These are phyloP conservation scores for Naganishia sp. DNA, from an alignment of 1,284 basidiomycete genomes.

Conservation along the genomic window DNA sequence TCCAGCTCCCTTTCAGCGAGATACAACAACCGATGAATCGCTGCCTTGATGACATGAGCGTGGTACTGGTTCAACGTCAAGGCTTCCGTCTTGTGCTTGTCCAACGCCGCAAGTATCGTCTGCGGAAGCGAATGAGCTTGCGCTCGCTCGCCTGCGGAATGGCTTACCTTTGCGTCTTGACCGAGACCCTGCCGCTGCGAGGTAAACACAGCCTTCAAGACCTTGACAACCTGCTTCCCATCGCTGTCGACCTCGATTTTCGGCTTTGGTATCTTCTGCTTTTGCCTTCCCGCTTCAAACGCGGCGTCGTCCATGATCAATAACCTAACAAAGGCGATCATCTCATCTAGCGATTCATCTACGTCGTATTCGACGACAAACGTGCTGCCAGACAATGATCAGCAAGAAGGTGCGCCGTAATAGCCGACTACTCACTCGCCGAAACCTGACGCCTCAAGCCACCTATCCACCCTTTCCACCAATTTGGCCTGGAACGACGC, in stretches of 20 bases:
- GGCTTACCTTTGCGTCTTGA: constrained; percentile 10
- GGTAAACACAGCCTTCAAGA: constrained; percentile 60
- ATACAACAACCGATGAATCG: constrained; percentile 13
- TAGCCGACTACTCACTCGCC: constrained; percentile 71
- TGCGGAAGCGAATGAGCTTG: neutral
- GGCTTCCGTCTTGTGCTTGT: constrained; percentile 11
- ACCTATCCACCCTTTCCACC: constrained; percentile 77
- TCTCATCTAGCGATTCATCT: constrained; percentile 62
- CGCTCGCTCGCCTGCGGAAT: no score
- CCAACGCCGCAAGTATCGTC: constrained; percentile 10
- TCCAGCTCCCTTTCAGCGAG: constrained; percentile 16
- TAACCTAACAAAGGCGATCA: constrained; percentile 72
- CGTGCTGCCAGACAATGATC: constrained; percentile 49
- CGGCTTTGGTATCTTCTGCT: constrained; percentile 76
- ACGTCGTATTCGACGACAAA: constrained; percentile 65
- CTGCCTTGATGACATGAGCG: constrained; percentile 19
- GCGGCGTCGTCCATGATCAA: constrained; percentile 64
- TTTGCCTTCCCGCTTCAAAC: constrained; percentile 66
- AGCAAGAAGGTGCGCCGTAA: neutral
- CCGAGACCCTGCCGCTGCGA: constrained; percentile 37
- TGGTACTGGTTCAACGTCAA: constrained; percentile 45
- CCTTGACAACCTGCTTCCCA: constrained; percentile 41
- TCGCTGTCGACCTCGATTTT: constrained; percentile 58
- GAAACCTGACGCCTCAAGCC: constrained; percentile 76
- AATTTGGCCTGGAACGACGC: constrained; percentile 35